Percentiles rank a stretch among this genome's conserved stretches.
Evolutionary conservation across 108 stramenopile genomes (phyloP).

Genomic region (Aurantiochytrium sp.): DNA sequence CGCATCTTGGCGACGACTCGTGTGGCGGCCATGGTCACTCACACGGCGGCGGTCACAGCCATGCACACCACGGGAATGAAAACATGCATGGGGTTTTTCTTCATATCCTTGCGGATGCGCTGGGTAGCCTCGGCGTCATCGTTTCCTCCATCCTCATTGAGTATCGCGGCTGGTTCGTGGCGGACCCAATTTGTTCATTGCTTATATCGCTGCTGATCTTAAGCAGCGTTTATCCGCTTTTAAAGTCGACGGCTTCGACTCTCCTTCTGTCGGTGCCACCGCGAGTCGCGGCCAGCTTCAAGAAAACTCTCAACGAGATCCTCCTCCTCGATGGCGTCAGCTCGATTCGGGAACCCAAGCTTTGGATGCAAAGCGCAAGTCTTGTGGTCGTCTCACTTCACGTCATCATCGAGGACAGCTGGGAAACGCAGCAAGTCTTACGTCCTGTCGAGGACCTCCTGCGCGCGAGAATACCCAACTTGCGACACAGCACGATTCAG

Average conservation of each 20-base stretch:
- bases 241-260: neutral
- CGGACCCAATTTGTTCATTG: slow-evolving; percentile 9
- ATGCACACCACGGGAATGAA: slow-evolving; percentile 19
- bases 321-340: neutral
- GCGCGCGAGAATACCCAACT: neutral
- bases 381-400: neutral
- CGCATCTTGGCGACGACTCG: neutral
- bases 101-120: slow-evolving; percentile 16
- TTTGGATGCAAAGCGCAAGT: neutral
- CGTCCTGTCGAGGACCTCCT: neutral
- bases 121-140: slow-evolving; percentile 23
- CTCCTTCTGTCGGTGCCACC: neutral
- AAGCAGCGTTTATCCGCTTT: neutral
- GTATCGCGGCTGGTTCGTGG: neutral
- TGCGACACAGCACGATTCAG: neutral
- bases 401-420: neutral
- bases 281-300: neutral
- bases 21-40: neutral
- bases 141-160: slow-evolving; percentile 3
- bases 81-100: slow-evolving; percentile 23
- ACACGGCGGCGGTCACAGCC: neutral
- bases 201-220: slow-evolving; percentile 11
- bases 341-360: neutral
- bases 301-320: neutral
- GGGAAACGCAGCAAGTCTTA: neutral